A percentile compares a stretch with the other conserved stretches of the same genome.
Evolutionary conservation across 176 grass and related monocot species (phyloP).

Genomic region (Triticum urartu): DNA sequence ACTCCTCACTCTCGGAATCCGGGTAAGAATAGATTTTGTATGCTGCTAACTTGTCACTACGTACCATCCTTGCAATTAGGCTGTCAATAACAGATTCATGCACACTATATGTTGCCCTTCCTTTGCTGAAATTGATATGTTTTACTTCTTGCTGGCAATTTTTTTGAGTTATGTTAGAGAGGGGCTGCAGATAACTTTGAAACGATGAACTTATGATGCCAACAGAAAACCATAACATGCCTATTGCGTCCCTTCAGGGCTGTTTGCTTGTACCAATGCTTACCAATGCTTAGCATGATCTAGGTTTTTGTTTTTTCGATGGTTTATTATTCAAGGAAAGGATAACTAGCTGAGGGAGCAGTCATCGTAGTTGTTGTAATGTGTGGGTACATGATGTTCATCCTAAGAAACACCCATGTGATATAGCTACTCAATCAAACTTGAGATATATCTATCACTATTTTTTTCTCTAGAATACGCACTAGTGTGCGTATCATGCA

Average conservation of each 20-base stretch:
- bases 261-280: background rate
- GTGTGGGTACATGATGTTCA: too few species aligned
- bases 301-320: background rate
- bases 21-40: background rate
- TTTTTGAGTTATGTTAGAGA: background rate
- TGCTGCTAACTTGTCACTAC: background rate
- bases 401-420: too few species aligned
- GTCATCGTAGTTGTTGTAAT: too few species aligned
- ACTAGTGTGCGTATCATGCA: too few species aligned
- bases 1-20: background rate
- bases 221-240: background rate
- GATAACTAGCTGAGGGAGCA: background rate
- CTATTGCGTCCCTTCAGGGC: background rate
- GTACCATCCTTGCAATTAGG: background rate
- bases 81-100: background rate
- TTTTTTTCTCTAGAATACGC: too few species aligned
- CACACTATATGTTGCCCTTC: background rate
- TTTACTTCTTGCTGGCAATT: background rate
- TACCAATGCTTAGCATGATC: background rate
- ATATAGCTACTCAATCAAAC: background rate
- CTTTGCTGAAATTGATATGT: background rate
- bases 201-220: background rate
- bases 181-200: background rate
- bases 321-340: background rate
- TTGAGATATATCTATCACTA: background rate